Percentiles rank a stretch among this genome's conserved stretches.
These are phyloP conservation scores for Rhodotorula mucilaginosa DNA, from an alignment of 1,284 basidiomycete genomes.

Conservation along the genomic window DNA sequence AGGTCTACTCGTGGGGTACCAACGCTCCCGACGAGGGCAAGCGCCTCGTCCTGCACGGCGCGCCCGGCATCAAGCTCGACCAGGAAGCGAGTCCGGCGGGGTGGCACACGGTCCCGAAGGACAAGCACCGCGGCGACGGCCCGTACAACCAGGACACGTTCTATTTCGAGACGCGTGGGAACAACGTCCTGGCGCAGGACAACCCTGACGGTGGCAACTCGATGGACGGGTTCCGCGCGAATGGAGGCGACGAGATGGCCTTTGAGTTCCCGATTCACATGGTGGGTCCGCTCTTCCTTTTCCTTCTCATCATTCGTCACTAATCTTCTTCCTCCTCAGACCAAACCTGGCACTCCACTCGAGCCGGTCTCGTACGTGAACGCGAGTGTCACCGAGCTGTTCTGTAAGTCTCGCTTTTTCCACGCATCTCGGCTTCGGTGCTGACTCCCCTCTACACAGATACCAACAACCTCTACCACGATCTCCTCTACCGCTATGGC, in stretches of 20 bases:
- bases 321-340: neutral
- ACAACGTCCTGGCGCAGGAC: slow-evolving; percentile 87
- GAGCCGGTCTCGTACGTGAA: slow-evolving; percentile 71
- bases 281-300: neutral
- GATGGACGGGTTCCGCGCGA: slow-evolving; percentile 76
- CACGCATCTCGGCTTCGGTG: neutral
- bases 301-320: neutral
- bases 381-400: slow-evolving; percentile 79
- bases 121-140: slow-evolving; percentile 29
- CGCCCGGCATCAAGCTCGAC: slow-evolving; percentile 36
- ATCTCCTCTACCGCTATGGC: slow-evolving; percentile 59
- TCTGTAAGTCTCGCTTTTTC: slow-evolving; percentile 54
- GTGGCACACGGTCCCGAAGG: slow-evolving; percentile 68
- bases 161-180: slow-evolving; percentile 78
- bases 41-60: slow-evolving; percentile 36
- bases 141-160: slow-evolving; percentile 53
- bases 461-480: slow-evolving; percentile 68
- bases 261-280: slow-evolving; percentile 70
- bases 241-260: slow-evolving; percentile 55
- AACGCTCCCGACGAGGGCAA: slow-evolving; percentile 42
- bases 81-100: slow-evolving; percentile 71
- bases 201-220: slow-evolving; percentile 76
- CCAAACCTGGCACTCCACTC: slow-evolving; percentile 48
- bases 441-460: slow-evolving; percentile 45
- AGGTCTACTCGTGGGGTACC: slow-evolving; percentile 43